These are phyloP conservation scores for Tulasnella sp. DNA, from an alignment of 768 basidiomycete genomes.

Conservation along the genomic window DNA sequence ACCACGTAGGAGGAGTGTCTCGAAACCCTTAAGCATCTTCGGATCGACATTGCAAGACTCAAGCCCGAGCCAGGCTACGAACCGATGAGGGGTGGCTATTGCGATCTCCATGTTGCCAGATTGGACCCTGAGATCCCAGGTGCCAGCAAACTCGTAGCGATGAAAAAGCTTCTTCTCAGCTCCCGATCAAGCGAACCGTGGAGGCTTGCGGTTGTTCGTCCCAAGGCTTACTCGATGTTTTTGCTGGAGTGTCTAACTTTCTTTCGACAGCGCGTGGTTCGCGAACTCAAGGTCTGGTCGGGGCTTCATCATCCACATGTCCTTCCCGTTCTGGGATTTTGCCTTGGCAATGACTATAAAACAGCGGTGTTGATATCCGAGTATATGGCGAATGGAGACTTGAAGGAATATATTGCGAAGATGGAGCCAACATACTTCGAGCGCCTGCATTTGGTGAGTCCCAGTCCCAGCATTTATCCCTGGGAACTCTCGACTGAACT, in stretches of 20 bases:
- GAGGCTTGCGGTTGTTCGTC: background rate
- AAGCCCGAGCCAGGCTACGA: background rate
- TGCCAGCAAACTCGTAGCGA: background rate
- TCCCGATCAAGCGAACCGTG: background rate
- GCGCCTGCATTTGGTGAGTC: background rate
- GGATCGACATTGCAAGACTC: background rate
- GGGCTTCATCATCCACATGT: background rate
- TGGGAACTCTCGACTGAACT: background rate
- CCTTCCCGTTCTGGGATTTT: background rate
- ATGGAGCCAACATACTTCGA: background rate
- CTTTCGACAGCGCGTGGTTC: background rate
- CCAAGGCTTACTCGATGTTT: background rate
- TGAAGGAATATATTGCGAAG: background rate
- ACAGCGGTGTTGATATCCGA: background rate
- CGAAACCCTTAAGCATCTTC: background rate
- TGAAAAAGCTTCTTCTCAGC: background rate
- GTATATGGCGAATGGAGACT: background rate
- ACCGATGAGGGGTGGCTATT: background rate
- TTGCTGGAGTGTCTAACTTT: background rate
- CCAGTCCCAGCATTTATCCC: accelerated
- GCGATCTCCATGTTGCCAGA: background rate
- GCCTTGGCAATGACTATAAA: background rate
- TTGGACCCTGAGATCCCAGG: background rate
- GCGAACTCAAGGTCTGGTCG: background rate
- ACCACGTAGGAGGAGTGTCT: background rate